Evolutionary conservation across 179 eudicot genomes (phyloP).

Genomic region (Silene coronaria): DNA sequence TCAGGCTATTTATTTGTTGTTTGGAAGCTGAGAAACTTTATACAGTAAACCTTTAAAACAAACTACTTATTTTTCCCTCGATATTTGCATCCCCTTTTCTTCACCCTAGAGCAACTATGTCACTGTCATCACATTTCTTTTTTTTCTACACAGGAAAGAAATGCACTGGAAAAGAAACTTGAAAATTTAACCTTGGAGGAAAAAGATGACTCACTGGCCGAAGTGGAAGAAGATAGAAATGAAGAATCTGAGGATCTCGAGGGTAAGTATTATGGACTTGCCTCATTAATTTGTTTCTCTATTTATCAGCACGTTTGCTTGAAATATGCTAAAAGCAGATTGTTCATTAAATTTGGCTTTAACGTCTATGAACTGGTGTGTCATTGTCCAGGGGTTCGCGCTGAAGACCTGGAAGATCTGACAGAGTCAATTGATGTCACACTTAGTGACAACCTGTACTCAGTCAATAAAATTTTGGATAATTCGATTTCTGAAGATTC

Average conservation of each 20-base stretch:
- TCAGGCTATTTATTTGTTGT: not conserved
- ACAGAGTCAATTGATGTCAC: not conserved
- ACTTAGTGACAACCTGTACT: not conserved
- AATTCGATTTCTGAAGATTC: slow-evolving; percentile 17
- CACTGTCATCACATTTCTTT: not conserved
- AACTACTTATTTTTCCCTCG: too few relatives aligned
- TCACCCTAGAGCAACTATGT: not conserved
- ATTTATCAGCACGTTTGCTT: not conserved
- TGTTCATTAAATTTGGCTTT: not conserved
- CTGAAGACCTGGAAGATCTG: not conserved
- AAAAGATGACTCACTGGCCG: slow-evolving; percentile 9
- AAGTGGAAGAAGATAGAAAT: slow-evolving; percentile 3
- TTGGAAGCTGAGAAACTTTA: not conserved
- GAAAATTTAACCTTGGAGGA: slow-evolving; percentile 24
- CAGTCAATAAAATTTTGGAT: slow-evolving; percentile 12
- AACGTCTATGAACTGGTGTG: not conserved
- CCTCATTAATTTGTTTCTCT: not conserved
- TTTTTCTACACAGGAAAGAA: slow-evolving; percentile 7
- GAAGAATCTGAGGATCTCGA: not conserved
- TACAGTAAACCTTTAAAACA: not conserved
- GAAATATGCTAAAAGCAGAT: not conserved
- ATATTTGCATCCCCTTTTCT: too few relatives aligned
- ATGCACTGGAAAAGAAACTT: slow-evolving; percentile 15
- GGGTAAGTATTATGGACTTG: not conserved
- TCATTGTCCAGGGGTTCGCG: not conserved